Conservation (phyloP, 2,329 filamentous ascomycete genomes). For the Chrysosphaeria jannelii region DNA sequence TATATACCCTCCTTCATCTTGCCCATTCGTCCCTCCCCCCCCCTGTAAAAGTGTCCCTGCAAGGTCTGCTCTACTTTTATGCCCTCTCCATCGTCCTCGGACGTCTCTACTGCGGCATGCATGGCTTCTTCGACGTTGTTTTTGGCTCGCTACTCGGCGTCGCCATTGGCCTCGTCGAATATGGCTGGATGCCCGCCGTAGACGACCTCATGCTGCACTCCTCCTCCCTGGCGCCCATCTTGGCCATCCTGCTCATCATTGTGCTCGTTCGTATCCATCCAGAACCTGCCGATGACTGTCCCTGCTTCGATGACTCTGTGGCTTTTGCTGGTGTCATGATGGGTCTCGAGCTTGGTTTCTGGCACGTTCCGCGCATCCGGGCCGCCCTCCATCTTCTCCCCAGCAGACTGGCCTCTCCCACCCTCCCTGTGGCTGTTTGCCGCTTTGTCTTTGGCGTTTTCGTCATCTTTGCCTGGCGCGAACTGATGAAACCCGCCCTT, state of each 20-base stretch:
- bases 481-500: slow-evolving; percentile 58
- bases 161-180: slow-evolving; percentile 26
- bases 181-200: slow-evolving; percentile 27
- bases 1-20: slow-evolving; percentile 43
- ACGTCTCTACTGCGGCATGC: slow-evolving; percentile 92
- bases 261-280: slow-evolving; percentile 68
- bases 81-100: slow-evolving; percentile 71
- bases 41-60: slow-evolving; percentile 28
- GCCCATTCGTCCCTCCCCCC: slow-evolving; percentile 30
- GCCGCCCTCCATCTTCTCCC: slow-evolving; percentile 8
- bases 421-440: slow-evolving; percentile 24
- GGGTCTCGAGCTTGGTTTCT: slow-evolving; percentile 53
- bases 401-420: slow-evolving; percentile 27
- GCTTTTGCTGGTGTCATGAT: slow-evolving; percentile 77
- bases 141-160: slow-evolving; percentile 53
- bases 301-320: slow-evolving; percentile 88
- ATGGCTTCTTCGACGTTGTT: slow-evolving; percentile 78
- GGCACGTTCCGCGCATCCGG: slow-evolving; percentile 39
- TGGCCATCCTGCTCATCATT: slow-evolving; percentile 35
- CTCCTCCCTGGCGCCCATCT: slow-evolving; percentile 29
- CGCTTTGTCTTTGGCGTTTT: slow-evolving; percentile 56
- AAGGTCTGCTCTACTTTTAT: slow-evolving; percentile 52
- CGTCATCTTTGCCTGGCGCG: slow-evolving; percentile 70
- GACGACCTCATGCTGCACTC: slow-evolving; percentile 41
- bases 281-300: slow-evolving; percentile 86